A percentile compares a stretch with the other conserved stretches of the same genome.
Evolutionary conservation across 371 early-diverging fungal species (phyloP).

Genomic region (Rhizopus arrhizus): DNA sequence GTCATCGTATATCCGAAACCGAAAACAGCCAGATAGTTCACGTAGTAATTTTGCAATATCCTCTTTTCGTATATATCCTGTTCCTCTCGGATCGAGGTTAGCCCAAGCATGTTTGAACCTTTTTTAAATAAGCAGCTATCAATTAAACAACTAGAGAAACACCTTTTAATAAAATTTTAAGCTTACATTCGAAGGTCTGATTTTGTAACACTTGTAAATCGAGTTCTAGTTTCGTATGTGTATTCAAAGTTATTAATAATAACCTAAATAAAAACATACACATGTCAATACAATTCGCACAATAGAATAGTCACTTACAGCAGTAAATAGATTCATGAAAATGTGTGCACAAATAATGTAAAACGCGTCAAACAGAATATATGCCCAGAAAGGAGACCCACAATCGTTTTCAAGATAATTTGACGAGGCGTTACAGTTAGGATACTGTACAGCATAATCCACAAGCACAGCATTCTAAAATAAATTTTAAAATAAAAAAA

Average conservation of each 20-base stretch:
- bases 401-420: conserved; percentile 57
- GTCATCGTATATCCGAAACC: conserved; percentile 52
- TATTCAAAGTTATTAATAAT: conserved; percentile 66
- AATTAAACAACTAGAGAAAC: neutral
- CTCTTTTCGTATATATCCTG: conserved; percentile 56
- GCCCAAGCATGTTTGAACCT: conserved; percentile 64
- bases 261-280: conserved; percentile 23
- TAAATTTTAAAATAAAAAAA: neutral
- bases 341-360: conserved; percentile 65
- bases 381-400: conserved; percentile 59
- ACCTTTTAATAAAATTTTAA: neutral
- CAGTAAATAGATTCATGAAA: conserved; percentile 62
- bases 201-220: conserved; percentile 57
- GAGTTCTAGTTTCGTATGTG: conserved; percentile 57
- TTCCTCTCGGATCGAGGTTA: conserved; percentile 56
- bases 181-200: conserved; percentile 56
- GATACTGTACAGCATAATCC: conserved; percentile 54
- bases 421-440: conserved; percentile 47
- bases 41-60: conserved; percentile 50
- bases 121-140: neutral
- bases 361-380: conserved; percentile 55
- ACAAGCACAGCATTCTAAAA: conserved; percentile 54
- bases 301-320: conserved; percentile 37
- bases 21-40: conserved; percentile 49
- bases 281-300: neutral